Conservation (phyloP, 2,329 filamentous ascomycete genomes). For the Venturiaceae sp. region DNA sequence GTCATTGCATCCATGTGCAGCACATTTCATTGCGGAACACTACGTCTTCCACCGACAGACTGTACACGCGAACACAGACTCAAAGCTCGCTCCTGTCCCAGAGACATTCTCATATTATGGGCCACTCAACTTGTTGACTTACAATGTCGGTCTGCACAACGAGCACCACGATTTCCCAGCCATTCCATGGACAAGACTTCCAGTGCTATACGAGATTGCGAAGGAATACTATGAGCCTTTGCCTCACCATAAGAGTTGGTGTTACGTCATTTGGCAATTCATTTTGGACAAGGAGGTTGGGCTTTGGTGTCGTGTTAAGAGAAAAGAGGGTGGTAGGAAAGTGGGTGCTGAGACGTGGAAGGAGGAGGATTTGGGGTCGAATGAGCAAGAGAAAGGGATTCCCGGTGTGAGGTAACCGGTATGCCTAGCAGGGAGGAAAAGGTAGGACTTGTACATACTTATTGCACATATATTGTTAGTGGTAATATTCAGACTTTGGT, state of each 20-base stretch:
- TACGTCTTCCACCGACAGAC: slow-evolving; percentile 37
- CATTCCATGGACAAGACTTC: slow-evolving; percentile 85
- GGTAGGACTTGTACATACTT: background rate
- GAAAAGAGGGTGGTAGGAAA: slow-evolving; percentile 63
- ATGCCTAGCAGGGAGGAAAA: background rate
- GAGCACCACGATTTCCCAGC: slow-evolving; percentile 99
- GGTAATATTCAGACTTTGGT: no score
- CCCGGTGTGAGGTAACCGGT: slow-evolving; percentile 21
- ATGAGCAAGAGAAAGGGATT: slow-evolving; percentile 36
- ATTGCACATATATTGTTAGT: background rate
- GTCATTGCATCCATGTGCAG: slow-evolving; percentile 85
- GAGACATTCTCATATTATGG: slow-evolving; percentile 99
- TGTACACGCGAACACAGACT: slow-evolving; percentile 7
- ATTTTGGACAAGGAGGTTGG: slow-evolving; percentile 84
- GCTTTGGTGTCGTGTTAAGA: slow-evolving; percentile 86
- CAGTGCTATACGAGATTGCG: slow-evolving; percentile 67
- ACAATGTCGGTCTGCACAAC: slow-evolving; percentile 97
- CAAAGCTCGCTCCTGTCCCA: slow-evolving; percentile 47
- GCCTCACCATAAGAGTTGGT: slow-evolving; percentile 83
- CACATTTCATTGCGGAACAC: slow-evolving; percentile 98
- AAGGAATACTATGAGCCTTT: slow-evolving; percentile 86
- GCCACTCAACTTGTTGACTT: slow-evolving; percentile 80
- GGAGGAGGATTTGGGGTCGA: slow-evolving; percentile 37
- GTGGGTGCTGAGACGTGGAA: slow-evolving; percentile 38
- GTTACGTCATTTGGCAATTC: slow-evolving; percentile 90